Conservation (phyloP, 495 filamentous ascomycete species). For the Neurospora sublineolata region DNA sequence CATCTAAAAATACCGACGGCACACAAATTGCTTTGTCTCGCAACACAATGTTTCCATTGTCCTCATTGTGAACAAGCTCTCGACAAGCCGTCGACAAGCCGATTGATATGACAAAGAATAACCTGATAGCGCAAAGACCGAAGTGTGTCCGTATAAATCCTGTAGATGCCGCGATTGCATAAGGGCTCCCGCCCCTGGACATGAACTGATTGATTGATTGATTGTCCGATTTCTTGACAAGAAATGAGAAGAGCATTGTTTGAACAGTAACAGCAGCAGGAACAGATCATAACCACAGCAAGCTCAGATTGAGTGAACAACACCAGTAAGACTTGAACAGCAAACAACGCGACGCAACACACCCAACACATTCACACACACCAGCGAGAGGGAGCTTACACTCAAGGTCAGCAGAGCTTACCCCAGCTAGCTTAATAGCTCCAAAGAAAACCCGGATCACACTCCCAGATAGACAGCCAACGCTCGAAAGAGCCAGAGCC, state of each 20-base stretch:
- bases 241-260: not conserved
- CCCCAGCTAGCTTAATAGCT: not conserved
- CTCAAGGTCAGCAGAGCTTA: not conserved
- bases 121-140: not conserved
- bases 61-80: not conserved
- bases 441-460: not conserved
- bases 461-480: not conserved
- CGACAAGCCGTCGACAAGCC: not conserved
- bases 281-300: not conserved
- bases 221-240: not conserved
- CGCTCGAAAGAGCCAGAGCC: not conserved
- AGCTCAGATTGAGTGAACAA: not conserved
- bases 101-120: not conserved
- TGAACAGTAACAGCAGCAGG: not conserved
- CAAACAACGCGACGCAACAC: not conserved
- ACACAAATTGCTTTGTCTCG: not conserved
- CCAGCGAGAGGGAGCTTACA: not conserved
- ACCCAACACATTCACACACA: not conserved
- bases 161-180: not conserved
- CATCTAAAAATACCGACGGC: not conserved
- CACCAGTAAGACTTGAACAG: not conserved
- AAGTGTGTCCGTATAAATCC: no score
- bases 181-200: not conserved
- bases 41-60: not conserved
- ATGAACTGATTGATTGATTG: not conserved